Evolutionary conservation across 495 filamentous ascomycete genomes (phyloP), one percentile per base, ranked within the genome.

Genomic region (Xylaria palmicola): DNA sequence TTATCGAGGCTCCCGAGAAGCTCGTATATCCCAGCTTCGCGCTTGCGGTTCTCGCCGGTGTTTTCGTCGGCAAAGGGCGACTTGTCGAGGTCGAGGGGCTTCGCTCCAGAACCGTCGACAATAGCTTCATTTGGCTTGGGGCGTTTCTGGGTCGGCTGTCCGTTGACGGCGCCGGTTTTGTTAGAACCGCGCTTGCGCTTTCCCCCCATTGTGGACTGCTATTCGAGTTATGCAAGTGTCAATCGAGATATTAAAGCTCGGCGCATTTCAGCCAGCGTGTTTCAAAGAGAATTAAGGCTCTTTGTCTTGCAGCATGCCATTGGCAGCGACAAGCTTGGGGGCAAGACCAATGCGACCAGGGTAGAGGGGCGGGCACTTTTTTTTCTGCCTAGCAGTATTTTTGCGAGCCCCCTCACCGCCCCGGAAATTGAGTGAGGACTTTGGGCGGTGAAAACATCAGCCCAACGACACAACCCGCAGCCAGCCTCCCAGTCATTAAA

Each of bases 1-100:
- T 60, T 66, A 56, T 81, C 80, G 59, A 83, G 81, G 51, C 79
- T 83, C 9, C 76, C 75, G 1, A 85, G 78, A 6, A 75, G 64
- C 17, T 84, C 74, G 70, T 85, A 85, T 9, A 85, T 70, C 20
- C 72, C 62, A 2, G 77, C 74, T 64, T 85, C 82, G 10, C 79
- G 64, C 57, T 73, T 76, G 62, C 77, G 73, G 56, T 79, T 74
- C 29, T 75, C 75, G 56, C 68, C 69, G 36, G 64, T 74, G 12
- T 71, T 68, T 20, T 75, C 71, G 37, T 81, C 77, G 57, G 74
- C 52, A 66, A 84, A 80, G 0, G 76, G 72, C 19, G 72, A 65
- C 27, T 76, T 78, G 51, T 77, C 74, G 65, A 77, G 72, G 20
- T 69, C 69, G 22, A 68, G 62, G 4, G 66, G 50, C 3, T 62